Conservation (phyloP, 805 yeast species). For the Zygosaccharomyces bailii region DNA sequence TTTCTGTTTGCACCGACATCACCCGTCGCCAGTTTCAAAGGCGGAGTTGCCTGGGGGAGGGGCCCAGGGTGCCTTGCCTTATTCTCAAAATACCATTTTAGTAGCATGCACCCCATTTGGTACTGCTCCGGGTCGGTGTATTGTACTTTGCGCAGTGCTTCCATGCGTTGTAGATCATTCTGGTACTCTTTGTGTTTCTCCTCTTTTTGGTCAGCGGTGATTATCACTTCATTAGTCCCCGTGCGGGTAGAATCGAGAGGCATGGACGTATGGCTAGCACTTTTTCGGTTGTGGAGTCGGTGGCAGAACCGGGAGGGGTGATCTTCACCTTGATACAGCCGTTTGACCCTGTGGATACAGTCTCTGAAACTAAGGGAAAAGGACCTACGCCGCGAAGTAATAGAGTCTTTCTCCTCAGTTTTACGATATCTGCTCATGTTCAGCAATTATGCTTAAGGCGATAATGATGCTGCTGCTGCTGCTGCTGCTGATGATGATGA, state of each 20-base stretch:
- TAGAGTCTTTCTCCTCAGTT: no score
- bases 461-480: not conserved
- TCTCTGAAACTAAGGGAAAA: not conserved
- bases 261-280: not conserved
- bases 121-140: constrained; percentile 1
- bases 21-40: not conserved
- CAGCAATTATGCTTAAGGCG: no score
- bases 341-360: not conserved
- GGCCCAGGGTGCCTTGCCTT: constrained; percentile 1
- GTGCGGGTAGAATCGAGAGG: not conserved
- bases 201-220: constrained; percentile 1
- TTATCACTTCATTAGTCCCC: not conserved
- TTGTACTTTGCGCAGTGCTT: not conserved
- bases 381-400: not conserved
- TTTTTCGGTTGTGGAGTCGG: not conserved
- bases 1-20: not conserved
- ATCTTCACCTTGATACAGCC: not conserved
- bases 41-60: not conserved
- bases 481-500: not conserved
- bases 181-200: constrained; percentile 7
- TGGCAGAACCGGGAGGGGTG: not conserved
- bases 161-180: constrained; percentile 4
- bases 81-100: constrained; percentile 9
- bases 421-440: no score
- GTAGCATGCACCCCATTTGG: constrained; percentile 9